These are phyloP conservation scores for Ambrosiella xylebori DNA, from an alignment of 2,329 filamentous ascomycete genomes.

Conservation along the genomic window DNA sequence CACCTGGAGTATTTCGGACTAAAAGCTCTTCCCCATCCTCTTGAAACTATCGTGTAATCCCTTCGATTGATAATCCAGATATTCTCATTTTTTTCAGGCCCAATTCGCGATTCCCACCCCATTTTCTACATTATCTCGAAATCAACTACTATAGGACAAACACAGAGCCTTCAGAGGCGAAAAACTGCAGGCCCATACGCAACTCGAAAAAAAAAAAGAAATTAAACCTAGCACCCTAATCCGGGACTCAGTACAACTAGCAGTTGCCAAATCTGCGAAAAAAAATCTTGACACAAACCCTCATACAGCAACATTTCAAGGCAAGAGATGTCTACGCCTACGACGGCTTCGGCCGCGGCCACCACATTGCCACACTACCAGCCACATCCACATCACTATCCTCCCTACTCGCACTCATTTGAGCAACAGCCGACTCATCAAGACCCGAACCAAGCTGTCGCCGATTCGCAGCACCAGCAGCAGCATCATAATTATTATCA, in stretches of 20 bases:
- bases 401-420: slow-evolving; percentile 9
- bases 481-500: background rate
- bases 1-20: background rate
- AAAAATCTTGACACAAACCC: background rate
- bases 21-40: background rate
- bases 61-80: background rate
- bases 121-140: background rate
- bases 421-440: slow-evolving; percentile 2
- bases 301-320: background rate
- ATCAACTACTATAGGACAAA: background rate
- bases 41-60: background rate
- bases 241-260: background rate
- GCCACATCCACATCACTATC: slow-evolving; percentile 39
- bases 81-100: background rate
- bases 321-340: slow-evolving; percentile 60
- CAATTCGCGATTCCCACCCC: background rate
- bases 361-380: slow-evolving; percentile 36
- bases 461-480: background rate
- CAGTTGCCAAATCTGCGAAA: background rate
- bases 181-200: background rate
- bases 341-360: slow-evolving; percentile 57
- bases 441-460: background rate
- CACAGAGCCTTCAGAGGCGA: background rate
- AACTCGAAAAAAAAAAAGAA: background rate
- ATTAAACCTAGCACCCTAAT: background rate